Evolutionary conservation across 768 basidiomycete species (phyloP), one percentile per base, ranked within the genome.

Genomic region (Pleurotus sapidus): DNA sequence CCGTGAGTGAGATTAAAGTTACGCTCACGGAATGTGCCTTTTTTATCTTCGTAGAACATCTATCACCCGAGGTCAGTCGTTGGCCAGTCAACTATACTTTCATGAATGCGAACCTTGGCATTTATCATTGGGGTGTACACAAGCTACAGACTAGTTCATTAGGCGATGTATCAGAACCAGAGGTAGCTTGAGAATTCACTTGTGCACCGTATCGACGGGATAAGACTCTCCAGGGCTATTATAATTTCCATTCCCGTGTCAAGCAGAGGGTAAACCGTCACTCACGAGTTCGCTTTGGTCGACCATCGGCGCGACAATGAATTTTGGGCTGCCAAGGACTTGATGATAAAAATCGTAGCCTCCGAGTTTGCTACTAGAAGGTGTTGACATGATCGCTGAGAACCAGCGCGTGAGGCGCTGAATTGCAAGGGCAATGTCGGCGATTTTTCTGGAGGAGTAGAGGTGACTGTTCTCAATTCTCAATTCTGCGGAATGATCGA

Each of bases 91-190:
- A 4, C 30, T 34, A 34, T 5, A 34, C 30, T 34, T 34, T 8
- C 9, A 11, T 25, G 54, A 43, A 15, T 18, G 37, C 12, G 24
- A 48, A 89, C 88, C 75, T 91, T 94, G 59, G 95, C 93, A 60
- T 96, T 93, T 65, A 99, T 97, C 97, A 99, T 99, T 15, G 97
- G 97, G 0, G 95, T 95, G 67, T 97, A 98, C n/a, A 84, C 81
- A 18, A 98, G 80, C 84, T 95, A 65, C 18, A 30, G 34, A 46
- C 42, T 47, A 37, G 34, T 23, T 50, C 9, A 34, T 45, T 11
- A 46, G 23, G 54, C 42, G 17, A n/a, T 37, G 25, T 34, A 24
- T 15, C 45, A 20, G 39, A 30, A 25, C 23, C n/a, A 7, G 34
- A 43, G 46, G 12, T 14, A 3, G 15, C 30, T 34, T 37, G 50